These are phyloP conservation scores for Cytospora chrysosperma DNA, from an alignment of 2,329 filamentous ascomycete genomes.

Conservation along the genomic window DNA sequence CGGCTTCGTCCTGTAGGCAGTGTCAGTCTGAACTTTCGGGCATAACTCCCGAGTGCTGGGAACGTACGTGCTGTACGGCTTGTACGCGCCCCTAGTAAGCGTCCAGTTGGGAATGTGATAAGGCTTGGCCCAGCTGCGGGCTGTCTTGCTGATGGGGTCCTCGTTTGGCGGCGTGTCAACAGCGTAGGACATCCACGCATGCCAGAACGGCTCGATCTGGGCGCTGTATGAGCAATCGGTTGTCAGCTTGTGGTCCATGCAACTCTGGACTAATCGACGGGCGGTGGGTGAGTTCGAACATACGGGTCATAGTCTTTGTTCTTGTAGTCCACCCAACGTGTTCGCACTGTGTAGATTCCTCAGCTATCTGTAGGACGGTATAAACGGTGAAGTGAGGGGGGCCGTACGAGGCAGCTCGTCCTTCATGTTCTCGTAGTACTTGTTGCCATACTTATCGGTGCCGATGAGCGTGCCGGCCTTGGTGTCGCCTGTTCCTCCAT, in stretches of 20 bases:
- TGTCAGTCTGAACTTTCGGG: background rate
- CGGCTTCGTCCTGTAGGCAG: constrained; percentile 32
- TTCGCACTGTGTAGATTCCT: constrained; percentile 64
- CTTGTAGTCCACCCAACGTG: constrained; percentile 97
- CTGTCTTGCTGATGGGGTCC: constrained; percentile 69
- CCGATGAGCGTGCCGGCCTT: constrained; percentile 87
- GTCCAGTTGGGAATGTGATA: constrained; percentile 74
- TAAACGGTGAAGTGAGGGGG: background rate
- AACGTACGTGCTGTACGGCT: constrained; percentile 91
- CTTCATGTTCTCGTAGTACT: constrained; percentile 92
- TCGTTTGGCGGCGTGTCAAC: constrained; percentile 81
- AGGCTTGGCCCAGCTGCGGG: constrained; percentile 73
- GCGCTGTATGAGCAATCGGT: constrained; percentile 45
- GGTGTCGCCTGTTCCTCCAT: constrained; percentile 72
- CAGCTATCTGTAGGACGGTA: background rate
- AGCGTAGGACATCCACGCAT: constrained; percentile 94
- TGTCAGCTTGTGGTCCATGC: background rate
- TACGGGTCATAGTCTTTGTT: constrained; percentile 79
- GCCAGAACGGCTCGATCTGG: constrained; percentile 95
- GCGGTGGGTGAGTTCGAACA: constrained; percentile 34
- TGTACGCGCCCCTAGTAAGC: constrained; percentile 74
- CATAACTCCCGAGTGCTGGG: background rate
- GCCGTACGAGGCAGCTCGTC: constrained; percentile 85
- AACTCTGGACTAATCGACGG: background rate
- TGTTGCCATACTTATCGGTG: constrained; percentile 90